Base-by-base conservation (phyloP, 805 yeast species). In the Yarrowia sp. region DNA sequence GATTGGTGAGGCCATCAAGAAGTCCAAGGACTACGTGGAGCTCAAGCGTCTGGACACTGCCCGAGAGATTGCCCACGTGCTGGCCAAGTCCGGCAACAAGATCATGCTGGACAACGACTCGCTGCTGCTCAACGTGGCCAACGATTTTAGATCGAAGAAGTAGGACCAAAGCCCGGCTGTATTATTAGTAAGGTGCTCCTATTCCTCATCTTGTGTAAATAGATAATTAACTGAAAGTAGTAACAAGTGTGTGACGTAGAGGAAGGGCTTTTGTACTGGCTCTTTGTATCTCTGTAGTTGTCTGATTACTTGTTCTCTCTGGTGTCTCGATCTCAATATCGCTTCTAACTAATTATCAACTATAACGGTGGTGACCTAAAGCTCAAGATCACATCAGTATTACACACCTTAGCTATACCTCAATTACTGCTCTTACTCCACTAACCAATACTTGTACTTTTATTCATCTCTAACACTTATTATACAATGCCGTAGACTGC, bases 1-100 rank as follows among this genome's bases (percentile, higher is more conserved):
- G 81, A 92, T 95, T 81, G 99, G 99, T 86, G 99, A 95, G 72
- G 98, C 99, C 67, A 94, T 95, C 79, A 95, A 94, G 83, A 95
- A 94, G 80, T 90, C 96, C 30, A 90, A 85, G 79, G 99, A 94
- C 78, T 95, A 95, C 78, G 97, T 95, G 63, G 99, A 95, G 79
- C 86, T 95, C 80, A 95, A 94, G 83, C 89, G 98, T 80, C 86
- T 95, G 77, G 98, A 94, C 77, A 95, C 98, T 53, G 98, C 99
- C 19, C 87, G 93, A 76, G 99, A 95, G 76, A 95, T 95, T 78
- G 98, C 98, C 50, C 82, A 80, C 39, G 91, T 94, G 47, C 81
- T 95, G 75, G 85, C 97, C 42, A 82, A 82, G 73, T 91, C 97
- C 69, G 97, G 98, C 74, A 95, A 95, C 86, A 87, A 86, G 78